Evolutionary conservation across 106 monocot species (phyloP).

Genomic region (Dendrobium huoshanense): DNA sequence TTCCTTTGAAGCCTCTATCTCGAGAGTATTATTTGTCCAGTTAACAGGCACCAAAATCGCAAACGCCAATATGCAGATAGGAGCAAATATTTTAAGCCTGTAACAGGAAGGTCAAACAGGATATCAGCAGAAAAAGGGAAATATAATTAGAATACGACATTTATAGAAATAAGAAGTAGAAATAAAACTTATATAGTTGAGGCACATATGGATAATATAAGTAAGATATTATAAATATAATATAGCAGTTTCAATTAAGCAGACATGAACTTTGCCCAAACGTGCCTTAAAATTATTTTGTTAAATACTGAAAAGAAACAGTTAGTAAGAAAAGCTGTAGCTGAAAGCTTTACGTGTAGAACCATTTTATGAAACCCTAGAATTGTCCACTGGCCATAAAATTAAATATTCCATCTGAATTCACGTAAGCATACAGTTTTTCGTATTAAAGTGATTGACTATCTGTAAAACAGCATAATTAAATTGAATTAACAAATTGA

Average conservation of each 20-base stretch:
- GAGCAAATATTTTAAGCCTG: slow-evolving; percentile 91
- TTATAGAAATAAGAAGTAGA: neutral
- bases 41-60: slow-evolving; percentile 75
- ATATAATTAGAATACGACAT: neutral
- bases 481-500: neutral
- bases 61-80: slow-evolving; percentile 75
- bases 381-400: neutral
- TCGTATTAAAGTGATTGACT: neutral
- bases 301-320: neutral
- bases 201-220: neutral
- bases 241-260: neutral
- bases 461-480: neutral
- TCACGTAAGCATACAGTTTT: neutral
- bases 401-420: neutral
- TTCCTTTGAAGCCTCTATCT: slow-evolving; percentile 2
- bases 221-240: neutral
- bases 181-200: neutral
- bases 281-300: neutral
- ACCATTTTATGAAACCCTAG: neutral
- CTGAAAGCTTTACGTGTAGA: neutral
- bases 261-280: neutral
- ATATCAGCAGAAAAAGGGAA: neutral
- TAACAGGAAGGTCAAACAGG: slow-evolving; percentile 3
- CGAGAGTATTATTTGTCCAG: slow-evolving; percentile 75
- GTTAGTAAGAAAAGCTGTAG: neutral